phyloP scores from a whole-genome alignment of 1,284 basidiomycete species.

The Lentinula novae-zelandiae region DNA sequence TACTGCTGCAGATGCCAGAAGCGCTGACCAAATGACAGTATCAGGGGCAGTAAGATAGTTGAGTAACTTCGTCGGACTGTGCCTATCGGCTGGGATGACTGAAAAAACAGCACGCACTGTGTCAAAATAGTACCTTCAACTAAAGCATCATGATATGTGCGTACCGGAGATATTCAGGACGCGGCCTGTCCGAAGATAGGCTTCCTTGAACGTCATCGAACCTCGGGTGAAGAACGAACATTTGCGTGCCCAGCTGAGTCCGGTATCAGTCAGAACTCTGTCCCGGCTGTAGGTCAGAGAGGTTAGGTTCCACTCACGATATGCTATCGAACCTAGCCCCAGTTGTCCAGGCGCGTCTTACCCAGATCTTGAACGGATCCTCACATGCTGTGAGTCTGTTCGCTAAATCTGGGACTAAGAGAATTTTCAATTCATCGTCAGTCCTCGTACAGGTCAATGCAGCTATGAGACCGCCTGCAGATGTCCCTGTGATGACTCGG shows the following conservation, averaged over 20 bases:
- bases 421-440: constrained; percentile 77
- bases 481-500: constrained; percentile 88
- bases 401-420: constrained; percentile 83
- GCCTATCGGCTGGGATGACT: constrained; percentile 92
- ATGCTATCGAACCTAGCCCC: constrained; percentile 94
- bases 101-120: background rate
- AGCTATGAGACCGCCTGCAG: constrained; percentile 90
- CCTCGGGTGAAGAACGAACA: constrained; percentile 93
- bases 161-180: constrained; percentile 84
- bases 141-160: background rate
- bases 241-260: constrained; percentile 83
- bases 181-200: constrained; percentile 89
- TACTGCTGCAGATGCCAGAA: constrained; percentile 82
- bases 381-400: constrained; percentile 90
- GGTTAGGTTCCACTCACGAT: constrained; percentile 24
- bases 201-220: constrained; percentile 94
- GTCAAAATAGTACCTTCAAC: background rate
- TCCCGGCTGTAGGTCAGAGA: background rate
- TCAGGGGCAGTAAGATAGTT: constrained; percentile 97
- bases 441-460: constrained; percentile 85
- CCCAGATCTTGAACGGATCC: constrained; percentile 62
- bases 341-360: constrained; percentile 69
- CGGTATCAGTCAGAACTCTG: background rate
- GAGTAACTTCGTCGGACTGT: constrained; percentile 65
- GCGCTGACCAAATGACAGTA: constrained; percentile 73